Evolutionary conservation across 352 stramenopile species (phyloP).

Genomic region (Globisporangium megalacanthum): DNA sequence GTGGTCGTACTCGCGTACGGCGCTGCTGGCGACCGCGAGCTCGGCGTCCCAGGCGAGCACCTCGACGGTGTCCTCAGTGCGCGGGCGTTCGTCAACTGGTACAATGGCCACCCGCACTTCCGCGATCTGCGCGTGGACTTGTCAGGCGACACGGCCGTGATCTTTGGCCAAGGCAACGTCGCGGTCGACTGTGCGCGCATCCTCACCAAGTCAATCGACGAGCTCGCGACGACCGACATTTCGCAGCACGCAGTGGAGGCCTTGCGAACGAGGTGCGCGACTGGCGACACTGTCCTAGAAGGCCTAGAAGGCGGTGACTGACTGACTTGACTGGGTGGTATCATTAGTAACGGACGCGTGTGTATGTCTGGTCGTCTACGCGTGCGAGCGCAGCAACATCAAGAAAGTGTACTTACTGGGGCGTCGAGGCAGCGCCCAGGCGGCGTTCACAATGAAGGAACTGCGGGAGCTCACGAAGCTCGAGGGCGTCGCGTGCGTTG

Average conservation of each 20-base stretch:
- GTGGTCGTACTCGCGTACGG: slow-evolving; percentile 95
- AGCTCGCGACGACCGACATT: slow-evolving; percentile 92
- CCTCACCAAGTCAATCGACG: slow-evolving; percentile 87
- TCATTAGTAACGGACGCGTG: too few species aligned
- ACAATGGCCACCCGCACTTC: slow-evolving; percentile 97
- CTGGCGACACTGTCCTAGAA: not conserved
- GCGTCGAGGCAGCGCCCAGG: slow-evolving; percentile 93
- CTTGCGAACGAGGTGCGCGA: slow-evolving; percentile 45
- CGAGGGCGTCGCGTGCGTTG: slow-evolving; percentile 70
- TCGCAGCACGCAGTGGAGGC: slow-evolving; percentile 83
- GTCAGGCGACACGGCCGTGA: slow-evolving; percentile 76
- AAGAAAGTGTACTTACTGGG: slow-evolving; percentile 90
- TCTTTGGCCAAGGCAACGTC: slow-evolving; percentile 98
- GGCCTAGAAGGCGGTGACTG: too few species aligned
- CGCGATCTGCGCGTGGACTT: slow-evolving; percentile 73
- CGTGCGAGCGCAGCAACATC: slow-evolving; percentile 30
- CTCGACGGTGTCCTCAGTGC: slow-evolving; percentile 77
- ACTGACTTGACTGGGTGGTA: too few species aligned
- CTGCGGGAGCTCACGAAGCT: slow-evolving; percentile 88
- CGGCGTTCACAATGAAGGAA: slow-evolving; percentile 98
- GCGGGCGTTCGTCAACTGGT: slow-evolving; percentile 97
- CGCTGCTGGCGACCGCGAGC: slow-evolving; percentile 83
- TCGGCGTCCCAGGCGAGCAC: slow-evolving; percentile 85
- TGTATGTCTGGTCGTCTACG: not conserved
- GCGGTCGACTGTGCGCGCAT: slow-evolving; percentile 96